Evolutionary conservation across 176 grass and related monocot genomes (phyloP).

Genomic region (Aegilops tauschii): DNA sequence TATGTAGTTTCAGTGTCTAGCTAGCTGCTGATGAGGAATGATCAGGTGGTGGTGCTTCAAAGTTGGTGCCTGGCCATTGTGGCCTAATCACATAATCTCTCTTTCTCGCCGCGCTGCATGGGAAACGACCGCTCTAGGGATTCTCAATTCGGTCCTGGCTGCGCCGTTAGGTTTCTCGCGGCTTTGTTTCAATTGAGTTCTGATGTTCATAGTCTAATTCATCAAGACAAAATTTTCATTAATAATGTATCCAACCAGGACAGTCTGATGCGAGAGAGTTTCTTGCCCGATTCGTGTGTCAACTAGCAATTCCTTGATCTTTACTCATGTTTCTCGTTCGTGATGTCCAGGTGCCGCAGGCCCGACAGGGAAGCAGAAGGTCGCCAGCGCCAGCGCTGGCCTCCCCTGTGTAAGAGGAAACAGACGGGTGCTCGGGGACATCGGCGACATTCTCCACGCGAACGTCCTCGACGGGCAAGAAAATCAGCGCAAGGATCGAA

Average conservation of each 20-base stretch:
- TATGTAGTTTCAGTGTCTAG: conserved; percentile 30
- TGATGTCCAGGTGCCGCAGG: conserved; percentile 37
- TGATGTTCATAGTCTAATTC: too few relatives aligned
- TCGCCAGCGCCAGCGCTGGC: background rate
- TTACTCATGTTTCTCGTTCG: background rate
- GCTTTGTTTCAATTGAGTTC: too few relatives aligned
- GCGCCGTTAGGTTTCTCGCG: too few relatives aligned
- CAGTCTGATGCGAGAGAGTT: background rate
- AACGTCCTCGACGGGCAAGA: conserved; percentile 34
- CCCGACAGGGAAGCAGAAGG: background rate
- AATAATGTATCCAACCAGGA: too few relatives aligned
- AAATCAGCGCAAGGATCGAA: background rate
- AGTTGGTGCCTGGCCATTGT: conserved; percentile 63
- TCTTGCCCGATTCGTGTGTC: too few relatives aligned
- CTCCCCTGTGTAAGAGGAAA: conserved; percentile 27
- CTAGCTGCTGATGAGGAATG: conserved; percentile 44
- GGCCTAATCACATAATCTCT: conserved; percentile 41
- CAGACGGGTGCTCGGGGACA: conserved; percentile 52
- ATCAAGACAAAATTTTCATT: too few relatives aligned
- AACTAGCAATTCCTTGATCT: too few relatives aligned
- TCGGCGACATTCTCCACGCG: conserved; percentile 33
- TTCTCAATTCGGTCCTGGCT: too few relatives aligned
- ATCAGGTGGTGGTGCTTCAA: conserved; percentile 77
- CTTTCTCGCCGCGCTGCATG: too few relatives aligned
- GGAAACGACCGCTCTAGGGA: too few relatives aligned